Conservation (phyloP, 768 basidiomycete genomes). For the Tulasnella sp. region DNA sequence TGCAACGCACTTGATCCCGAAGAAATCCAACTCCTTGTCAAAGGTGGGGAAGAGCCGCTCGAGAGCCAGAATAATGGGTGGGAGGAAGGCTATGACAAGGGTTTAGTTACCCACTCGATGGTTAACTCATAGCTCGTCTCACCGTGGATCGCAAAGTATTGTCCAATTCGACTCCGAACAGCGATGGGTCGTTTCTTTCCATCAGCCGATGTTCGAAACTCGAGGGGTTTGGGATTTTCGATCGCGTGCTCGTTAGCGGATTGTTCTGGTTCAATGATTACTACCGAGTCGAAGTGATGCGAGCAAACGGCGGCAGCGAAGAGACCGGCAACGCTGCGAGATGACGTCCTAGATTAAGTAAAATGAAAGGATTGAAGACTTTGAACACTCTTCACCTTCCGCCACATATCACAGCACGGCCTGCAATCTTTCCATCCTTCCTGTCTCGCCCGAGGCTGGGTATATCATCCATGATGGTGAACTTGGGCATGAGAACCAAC, state of each 20-base stretch:
- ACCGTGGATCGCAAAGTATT: conserved; percentile 3
- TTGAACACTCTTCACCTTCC: not conserved
- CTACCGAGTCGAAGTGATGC: conserved; percentile 7
- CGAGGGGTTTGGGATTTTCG: not conserved
- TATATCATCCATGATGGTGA: conserved; percentile 2
- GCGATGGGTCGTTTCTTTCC: not conserved
- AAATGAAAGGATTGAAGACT: not conserved
- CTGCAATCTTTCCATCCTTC: conserved; percentile 2
- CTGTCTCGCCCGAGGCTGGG: not conserved
- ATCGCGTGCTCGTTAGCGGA: conserved; percentile 3
- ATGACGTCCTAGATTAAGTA: too few species aligned
- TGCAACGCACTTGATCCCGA: not conserved
- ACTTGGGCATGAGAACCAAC: conserved; percentile 1
- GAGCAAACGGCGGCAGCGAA: conserved; percentile 5
- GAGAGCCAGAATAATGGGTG: not conserved
- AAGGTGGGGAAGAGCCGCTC: not conserved
- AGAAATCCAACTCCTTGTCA: not conserved
- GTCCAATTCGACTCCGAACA: not conserved
- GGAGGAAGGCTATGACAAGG: not conserved
- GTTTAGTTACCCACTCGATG: too few species aligned
- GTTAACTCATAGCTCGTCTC: not conserved
- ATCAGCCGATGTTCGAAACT: not conserved
- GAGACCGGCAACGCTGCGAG: conserved; percentile 2
- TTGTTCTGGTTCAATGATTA: conserved; percentile 2
- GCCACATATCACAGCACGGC: conserved; percentile 6